Evolutionary conservation across 2,329 filamentous ascomycete genomes (phyloP), one percentile per base, ranked within the genome.

Genomic region (Cladophialophora carrionii): DNA sequence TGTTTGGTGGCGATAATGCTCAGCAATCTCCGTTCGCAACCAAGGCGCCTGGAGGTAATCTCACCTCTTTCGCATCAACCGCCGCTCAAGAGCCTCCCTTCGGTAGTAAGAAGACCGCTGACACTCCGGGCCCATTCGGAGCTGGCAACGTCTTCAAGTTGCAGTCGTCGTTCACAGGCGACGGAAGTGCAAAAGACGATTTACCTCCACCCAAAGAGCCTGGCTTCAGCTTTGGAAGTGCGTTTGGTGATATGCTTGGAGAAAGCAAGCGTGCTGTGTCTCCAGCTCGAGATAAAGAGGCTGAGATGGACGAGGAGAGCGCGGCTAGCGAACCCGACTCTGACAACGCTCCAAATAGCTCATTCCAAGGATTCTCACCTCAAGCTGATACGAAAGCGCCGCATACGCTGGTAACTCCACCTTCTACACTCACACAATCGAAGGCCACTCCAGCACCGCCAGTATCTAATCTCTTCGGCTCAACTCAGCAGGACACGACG

Each of bases 111-210:
- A 74, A 75, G 68, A 46, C 68, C 20, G 14, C 58, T n/a, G 62
- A 43, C 4, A 41, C 48, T 10, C 17, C 43, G 31, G 52, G 58
- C 17, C 46, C 53, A 7, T 63, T 67, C 41, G 60, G 63, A 29
- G 68, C 71, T 7, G 57, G 70, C 14, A 64, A 71, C 64, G 72
- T 72, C n/a, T 83, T 83, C 68, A 74, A 73, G 7, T 69, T 82
- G 24, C 78, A 77, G 1, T 79, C 81, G 26, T 76, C 76, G 10
- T 81, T 82, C 66, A 80, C 80, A 69, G 73, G 72, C 3, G 80
- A 82, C 63, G 76, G 73, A 8, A 76, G 74, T 14, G 75, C 78
- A 61, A 74, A 70, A 29, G 76, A 76, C 63, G 79, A 81, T 71
- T 71, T 69, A 3, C 73, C 75, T n/a, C 79, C 78, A 54, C 72